Evolutionary conservation across 345 rosid species (phyloP), one percentile per base, ranked within the genome.

Genomic region (Rhodamnia argentea): DNA sequence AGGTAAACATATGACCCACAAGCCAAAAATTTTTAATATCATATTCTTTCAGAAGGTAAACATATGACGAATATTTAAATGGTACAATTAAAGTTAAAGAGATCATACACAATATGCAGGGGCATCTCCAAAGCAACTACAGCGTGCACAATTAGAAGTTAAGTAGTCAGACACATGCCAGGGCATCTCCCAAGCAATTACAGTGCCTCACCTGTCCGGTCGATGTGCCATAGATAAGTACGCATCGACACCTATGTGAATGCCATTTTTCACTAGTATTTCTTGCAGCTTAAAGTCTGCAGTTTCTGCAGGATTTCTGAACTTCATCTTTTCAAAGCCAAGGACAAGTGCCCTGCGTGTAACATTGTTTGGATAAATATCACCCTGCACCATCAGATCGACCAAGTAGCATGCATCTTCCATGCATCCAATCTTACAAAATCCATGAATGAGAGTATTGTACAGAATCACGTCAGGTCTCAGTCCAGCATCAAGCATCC

Each of bases 361-460:
- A 76, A 85, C 83, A 13, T 83, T 75, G 89, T 91, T 87, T 23
- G 93, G 95, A 84, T 90, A 85, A 83, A 93, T 82, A 82, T 91
- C 89, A 32, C 87, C 82, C 82, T 89, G 75, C 87, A 92, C 92
- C 94, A 93, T 93, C 87, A 62, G 52, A 82, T 64, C 82, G 62
- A 91, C 87, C 93, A 91, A 85, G 88, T 87, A 89, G 53, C 90
- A 88, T 29, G 94, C 94, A 83, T 87, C 89, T 78, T 85, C 90
- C 70, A 86, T 40, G 50, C 91, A 87, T 15, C 93, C 92, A 42
- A 75, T 83, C 64, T 89, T 83, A 86, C 92, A 91, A 86, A 90
- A 90, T 84, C 95, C 93, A 86, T 87, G 91, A 83, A 91, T 86
- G 84, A 93, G 90, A 18, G 93, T 93, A 85, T 92, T 92, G 85